Evolutionary conservation across 805 yeast species (phyloP).

Genomic region (Teunomyces stri): DNA sequence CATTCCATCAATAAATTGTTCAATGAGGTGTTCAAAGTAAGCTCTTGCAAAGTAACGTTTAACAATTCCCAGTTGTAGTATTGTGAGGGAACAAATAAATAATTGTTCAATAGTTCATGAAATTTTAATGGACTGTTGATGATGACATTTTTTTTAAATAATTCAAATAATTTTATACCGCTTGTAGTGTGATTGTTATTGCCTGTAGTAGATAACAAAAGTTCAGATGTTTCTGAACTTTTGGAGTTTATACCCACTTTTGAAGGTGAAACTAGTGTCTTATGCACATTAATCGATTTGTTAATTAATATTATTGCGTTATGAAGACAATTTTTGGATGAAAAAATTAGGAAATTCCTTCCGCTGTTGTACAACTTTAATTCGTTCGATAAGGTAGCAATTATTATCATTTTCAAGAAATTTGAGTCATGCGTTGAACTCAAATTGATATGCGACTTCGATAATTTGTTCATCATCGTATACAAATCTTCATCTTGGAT

Average conservation of each 20-base stretch:
- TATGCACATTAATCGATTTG: slow-evolving; percentile 29
- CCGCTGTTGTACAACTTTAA: slow-evolving; percentile 21
- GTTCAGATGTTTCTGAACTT: background rate
- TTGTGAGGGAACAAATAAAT: slow-evolving; percentile 41
- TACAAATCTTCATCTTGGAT: slow-evolving; percentile 6
- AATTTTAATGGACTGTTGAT: slow-evolving; percentile 50
- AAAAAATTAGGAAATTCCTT: slow-evolving; percentile 22
- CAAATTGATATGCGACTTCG: slow-evolving; percentile 20
- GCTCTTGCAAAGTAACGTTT: slow-evolving; percentile 47
- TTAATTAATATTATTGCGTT: slow-evolving; percentile 53
- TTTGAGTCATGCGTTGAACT: slow-evolving; percentile 8
- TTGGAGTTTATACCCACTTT: background rate
- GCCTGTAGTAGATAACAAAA: slow-evolving; percentile 1
- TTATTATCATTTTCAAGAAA: slow-evolving; percentile 25
- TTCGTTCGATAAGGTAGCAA: slow-evolving; percentile 35
- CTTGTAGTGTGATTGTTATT: background rate
- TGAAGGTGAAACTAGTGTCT: slow-evolving; percentile 1
- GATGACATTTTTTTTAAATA: slow-evolving; percentile 49
- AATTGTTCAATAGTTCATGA: slow-evolving; percentile 49
- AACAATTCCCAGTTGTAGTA: slow-evolving; percentile 46
- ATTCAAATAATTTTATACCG: slow-evolving; percentile 25
- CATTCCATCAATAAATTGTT: slow-evolving; percentile 15
- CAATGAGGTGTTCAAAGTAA: slow-evolving; percentile 24
- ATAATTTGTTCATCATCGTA: slow-evolving; percentile 23
- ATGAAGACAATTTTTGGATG: slow-evolving; percentile 45